These are phyloP conservation scores for Kwoniella europaea DNA, from an alignment of 768 basidiomycete species.

Conservation along the genomic window DNA sequence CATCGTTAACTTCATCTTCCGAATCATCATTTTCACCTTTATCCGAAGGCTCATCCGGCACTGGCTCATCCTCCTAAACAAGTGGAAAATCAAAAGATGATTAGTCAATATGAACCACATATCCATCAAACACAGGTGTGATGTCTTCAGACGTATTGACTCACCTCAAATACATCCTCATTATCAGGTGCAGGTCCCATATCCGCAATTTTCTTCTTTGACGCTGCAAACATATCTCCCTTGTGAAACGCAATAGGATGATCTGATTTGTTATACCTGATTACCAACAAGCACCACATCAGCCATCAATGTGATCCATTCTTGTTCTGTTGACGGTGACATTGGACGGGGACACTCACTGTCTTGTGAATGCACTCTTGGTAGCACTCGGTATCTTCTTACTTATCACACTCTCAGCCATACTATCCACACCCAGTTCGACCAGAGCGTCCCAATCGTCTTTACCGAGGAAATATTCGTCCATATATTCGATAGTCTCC, in stretches of 20 bases:
- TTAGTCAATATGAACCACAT: neutral
- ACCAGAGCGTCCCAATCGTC: constrained; percentile 98
- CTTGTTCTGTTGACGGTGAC: neutral
- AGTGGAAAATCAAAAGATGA: neutral
- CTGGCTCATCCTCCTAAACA: constrained; percentile 54
- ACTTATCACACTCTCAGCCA: constrained; percentile 72
- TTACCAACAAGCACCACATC: neutral
- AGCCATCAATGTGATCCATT: neutral
- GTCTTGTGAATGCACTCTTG: constrained; percentile 83
- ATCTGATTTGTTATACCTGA: constrained; percentile 82
- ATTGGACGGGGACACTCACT: constrained; percentile 63
- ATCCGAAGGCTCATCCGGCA: constrained; percentile 64
- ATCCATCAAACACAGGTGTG: neutral
- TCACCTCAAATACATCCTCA: constrained; percentile 86
- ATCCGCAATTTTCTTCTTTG: constrained; percentile 79
- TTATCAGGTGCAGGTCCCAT: constrained; percentile 78
- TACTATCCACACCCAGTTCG: constrained; percentile 85
- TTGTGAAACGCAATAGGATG: constrained; percentile 97
- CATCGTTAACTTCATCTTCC: constrained; percentile 64
- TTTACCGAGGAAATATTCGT: constrained; percentile 87
- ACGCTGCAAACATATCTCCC: constrained; percentile 69
- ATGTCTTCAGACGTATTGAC: constrained; percentile 42
- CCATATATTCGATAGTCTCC: constrained; percentile 84
- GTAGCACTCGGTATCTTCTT: constrained; percentile 82
- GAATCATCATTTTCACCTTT: constrained; percentile 60